phyloP scores from a whole-genome alignment of 345 rosid species.

The Gossypium stocksii region DNA sequence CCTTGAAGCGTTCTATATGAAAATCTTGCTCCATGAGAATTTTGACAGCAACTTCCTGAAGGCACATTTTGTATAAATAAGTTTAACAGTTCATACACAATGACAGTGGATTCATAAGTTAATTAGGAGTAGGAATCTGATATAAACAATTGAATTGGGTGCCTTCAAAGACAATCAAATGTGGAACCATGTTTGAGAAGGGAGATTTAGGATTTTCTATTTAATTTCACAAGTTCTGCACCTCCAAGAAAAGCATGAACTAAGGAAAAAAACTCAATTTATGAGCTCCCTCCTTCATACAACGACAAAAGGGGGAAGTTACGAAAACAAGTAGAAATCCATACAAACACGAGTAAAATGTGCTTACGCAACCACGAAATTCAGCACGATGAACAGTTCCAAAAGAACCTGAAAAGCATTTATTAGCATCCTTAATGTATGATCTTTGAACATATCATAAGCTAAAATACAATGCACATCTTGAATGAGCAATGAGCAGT shows the following conservation, averaged over 20 bases:
- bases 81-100: neutral
- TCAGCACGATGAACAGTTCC: constrained; percentile 53
- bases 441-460: constrained; percentile 11
- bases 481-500: neutral
- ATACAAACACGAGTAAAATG: neutral
- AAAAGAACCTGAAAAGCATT: constrained; percentile 45
- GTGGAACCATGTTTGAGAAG: neutral
- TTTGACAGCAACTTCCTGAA: constrained; percentile 61
- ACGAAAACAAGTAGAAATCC: neutral
- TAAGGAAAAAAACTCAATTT: neutral
- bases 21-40: constrained; percentile 51
- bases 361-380: constrained; percentile 47
- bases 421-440: constrained; percentile 8
- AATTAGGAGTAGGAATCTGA: neutral
- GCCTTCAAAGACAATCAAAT: neutral
- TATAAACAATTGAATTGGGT: neutral
- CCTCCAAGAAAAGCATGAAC: neutral
- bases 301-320: neutral
- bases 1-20: constrained; percentile 34
- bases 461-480: neutral
- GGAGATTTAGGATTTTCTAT: neutral
- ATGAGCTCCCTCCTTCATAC: neutral
- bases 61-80: constrained; percentile 14
- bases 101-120: neutral
- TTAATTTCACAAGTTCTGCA: neutral